A percentile compares a stretch with the other conserved stretches of the same genome.
phyloP scores from a whole-genome alignment of 257 asterid genomes.

The Salvia miltiorrhiza region DNA sequence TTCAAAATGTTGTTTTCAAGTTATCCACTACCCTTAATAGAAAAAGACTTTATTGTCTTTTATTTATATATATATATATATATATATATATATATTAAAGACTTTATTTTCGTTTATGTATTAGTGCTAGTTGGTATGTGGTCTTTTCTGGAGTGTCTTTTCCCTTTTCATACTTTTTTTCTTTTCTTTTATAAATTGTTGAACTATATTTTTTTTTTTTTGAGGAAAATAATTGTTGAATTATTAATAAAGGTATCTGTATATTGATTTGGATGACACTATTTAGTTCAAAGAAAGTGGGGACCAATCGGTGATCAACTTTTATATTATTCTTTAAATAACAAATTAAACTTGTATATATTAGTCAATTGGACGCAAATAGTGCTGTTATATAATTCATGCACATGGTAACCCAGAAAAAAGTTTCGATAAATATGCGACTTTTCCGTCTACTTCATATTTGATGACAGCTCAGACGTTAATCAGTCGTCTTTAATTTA shows the following conservation, averaged over 20 bases:
- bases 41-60: no score
- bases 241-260: neutral
- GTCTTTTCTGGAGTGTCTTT: no score
- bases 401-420: neutral
- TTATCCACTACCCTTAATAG: no score
- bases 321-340: neutral
- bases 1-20: no score
- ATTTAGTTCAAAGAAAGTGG: neutral
- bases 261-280: neutral
- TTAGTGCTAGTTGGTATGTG: no score
- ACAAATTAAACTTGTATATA: neutral
- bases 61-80: no score
- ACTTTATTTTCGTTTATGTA: no score
- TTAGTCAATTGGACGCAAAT: neutral
- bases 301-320: neutral
- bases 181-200: neutral
- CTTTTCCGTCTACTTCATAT: neutral
- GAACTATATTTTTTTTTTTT: no score
- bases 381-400: neutral
- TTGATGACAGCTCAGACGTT: neutral
- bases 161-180: no score
- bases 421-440: neutral
- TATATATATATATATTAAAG: no score
- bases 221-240: no score
- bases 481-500: neutral